Evolutionary conservation across 2,329 filamentous ascomycete genomes (phyloP).

Genomic region (Beauveria sp.): DNA sequence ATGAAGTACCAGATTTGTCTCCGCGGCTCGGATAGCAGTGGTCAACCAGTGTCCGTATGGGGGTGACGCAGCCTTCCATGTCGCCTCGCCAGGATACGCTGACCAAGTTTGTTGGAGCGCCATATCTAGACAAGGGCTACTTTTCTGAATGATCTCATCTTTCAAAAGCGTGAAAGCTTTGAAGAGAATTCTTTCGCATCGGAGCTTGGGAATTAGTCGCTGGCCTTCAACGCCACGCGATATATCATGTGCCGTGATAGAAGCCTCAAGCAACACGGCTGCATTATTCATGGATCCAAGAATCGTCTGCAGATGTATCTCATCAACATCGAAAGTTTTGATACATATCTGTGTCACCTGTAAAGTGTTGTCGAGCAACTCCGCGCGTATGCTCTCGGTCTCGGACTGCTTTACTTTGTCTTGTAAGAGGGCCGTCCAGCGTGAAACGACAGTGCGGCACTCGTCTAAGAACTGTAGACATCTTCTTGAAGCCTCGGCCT

Average conservation of each 20-base stretch:
- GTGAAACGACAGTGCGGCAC: background rate
- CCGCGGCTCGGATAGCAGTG: background rate
- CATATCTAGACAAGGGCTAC: background rate
- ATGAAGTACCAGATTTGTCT: background rate
- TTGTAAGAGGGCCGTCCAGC: background rate
- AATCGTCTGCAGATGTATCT: background rate
- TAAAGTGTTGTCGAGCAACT: background rate
- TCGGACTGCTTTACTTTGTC: conserved; percentile 2
- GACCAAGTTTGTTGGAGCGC: background rate
- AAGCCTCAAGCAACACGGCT: background rate
- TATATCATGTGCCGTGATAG: background rate
- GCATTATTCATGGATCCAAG: background rate
- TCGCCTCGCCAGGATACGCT: background rate
- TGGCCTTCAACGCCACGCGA: background rate
- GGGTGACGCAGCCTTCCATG: background rate
- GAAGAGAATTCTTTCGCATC: background rate
- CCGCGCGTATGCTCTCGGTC: background rate
- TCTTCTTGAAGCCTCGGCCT: no score
- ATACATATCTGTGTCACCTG: background rate
- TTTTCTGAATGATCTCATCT: background rate
- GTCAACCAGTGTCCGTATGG: background rate
- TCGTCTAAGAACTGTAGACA: background rate
- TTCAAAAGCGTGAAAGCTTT: background rate
- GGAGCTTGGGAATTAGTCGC: background rate
- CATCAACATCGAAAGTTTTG: background rate